phyloP scores from a whole-genome alignment of 2,329 filamentous ascomycete genomes.

The Talaromyces sp. region DNA sequence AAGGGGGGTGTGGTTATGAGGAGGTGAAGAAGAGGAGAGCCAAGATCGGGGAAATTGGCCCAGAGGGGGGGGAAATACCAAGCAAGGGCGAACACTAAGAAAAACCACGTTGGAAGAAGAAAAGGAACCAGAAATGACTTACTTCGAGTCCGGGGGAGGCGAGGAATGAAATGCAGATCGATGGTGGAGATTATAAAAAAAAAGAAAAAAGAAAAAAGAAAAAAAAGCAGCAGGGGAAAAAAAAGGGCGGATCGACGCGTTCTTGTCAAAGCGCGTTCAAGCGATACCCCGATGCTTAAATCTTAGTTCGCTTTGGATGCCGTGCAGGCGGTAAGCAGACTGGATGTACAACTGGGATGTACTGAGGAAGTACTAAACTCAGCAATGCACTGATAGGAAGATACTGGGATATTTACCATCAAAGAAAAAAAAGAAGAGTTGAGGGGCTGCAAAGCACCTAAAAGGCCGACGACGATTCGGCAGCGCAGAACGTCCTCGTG shows the following conservation, averaged over 20 bases:
- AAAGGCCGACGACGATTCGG: conserved; percentile 31
- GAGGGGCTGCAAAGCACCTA: conserved; percentile 27
- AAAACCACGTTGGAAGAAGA: conserved; percentile 1
- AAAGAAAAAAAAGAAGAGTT: conserved; percentile 24
- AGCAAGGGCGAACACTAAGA: neutral
- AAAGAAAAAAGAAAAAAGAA: neutral
- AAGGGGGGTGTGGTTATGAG: conserved; percentile 8
- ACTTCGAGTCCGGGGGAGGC: conserved; percentile 13
- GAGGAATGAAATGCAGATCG: conserved; percentile 15
- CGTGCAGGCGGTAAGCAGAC: conserved; percentile 44
- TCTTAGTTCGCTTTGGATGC: conserved; percentile 41
- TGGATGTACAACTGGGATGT: too few species aligned
- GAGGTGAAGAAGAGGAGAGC: conserved; percentile 1
- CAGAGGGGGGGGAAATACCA: conserved; percentile 13
- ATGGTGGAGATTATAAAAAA: conserved; percentile 14
- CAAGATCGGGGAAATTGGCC: conserved; percentile 28
- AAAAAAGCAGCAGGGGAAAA: conserved; percentile 7
- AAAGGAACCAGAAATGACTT: conserved; percentile 6
- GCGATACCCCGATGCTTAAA: conserved; percentile 39
- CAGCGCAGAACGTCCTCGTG: conserved; percentile 38
- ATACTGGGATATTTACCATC: conserved; percentile 4
- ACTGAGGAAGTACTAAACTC: conserved; percentile 10
- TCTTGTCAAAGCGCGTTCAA: conserved; percentile 20
- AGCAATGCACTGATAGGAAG: too few species aligned
- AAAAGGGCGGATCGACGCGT: conserved; percentile 26